Conservation (phyloP, 2,329 filamentous ascomycete genomes). For the Whalleya microplaca region DNA sequence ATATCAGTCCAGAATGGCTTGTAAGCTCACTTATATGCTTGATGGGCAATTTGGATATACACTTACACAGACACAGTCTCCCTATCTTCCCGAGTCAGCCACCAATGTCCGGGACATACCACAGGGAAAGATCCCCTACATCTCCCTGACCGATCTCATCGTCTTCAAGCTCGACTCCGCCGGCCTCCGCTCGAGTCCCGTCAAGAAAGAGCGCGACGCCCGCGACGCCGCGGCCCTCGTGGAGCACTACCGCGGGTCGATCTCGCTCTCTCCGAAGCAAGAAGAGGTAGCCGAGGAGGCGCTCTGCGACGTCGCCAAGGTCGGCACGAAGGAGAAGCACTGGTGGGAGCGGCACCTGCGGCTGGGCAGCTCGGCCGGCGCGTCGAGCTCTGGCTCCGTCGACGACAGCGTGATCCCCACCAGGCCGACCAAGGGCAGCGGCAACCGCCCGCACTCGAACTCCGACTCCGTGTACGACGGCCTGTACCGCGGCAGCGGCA, state of each 20-base stretch:
- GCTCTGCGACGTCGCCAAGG: constrained; percentile 24
- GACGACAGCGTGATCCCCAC: constrained; percentile 3
- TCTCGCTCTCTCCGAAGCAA: constrained; percentile 20
- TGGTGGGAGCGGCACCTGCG: constrained; percentile 31
- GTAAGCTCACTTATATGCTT: constrained; percentile 29
- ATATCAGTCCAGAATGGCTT: constrained; percentile 29
- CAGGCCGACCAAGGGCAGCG: constrained; percentile 13
- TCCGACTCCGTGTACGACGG: constrained; percentile 19
- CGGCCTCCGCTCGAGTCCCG: constrained; percentile 23
- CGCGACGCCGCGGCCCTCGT: constrained; percentile 30
- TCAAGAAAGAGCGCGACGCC: constrained; percentile 28
- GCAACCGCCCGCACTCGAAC: constrained; percentile 20
- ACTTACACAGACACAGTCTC: constrained; percentile 13
- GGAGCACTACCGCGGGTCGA: constrained; percentile 10
- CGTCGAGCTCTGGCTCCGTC: constrained; percentile 21
- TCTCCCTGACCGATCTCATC: constrained; percentile 29
- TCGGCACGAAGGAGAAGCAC: constrained; percentile 24
- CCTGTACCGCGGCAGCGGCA: background rate
- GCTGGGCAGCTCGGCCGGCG: constrained; percentile 10
- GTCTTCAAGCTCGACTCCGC: constrained; percentile 32
- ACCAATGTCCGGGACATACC: constrained; percentile 23
- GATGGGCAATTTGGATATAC: too few relatives aligned
- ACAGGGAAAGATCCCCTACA: constrained; percentile 30
- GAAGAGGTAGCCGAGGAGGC: constrained; percentile 28
- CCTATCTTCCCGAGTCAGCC: constrained; percentile 29